phyloP scores from a whole-genome alignment of 2,329 filamentous ascomycete species.

The Neonectria faginata region DNA sequence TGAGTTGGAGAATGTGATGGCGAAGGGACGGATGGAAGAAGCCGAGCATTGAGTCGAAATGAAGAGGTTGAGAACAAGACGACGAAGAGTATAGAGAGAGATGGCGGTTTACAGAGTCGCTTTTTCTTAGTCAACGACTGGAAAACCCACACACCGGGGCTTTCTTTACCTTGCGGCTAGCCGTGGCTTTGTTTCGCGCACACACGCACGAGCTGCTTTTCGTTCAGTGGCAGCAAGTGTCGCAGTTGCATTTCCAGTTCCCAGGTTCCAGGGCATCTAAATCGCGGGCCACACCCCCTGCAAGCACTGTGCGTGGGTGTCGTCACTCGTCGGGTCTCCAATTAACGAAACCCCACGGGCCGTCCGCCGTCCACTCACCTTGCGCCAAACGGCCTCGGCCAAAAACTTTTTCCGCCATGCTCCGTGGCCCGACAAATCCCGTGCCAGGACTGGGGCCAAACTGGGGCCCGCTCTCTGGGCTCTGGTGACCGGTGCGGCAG shows the following conservation, averaged over 20 bases:
- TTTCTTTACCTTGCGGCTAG: conserved; percentile 20
- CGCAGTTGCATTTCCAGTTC: conserved; percentile 18
- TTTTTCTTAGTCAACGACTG: conserved; percentile 5
- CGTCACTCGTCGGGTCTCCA: conserved; percentile 31
- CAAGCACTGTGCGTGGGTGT: conserved; percentile 19
- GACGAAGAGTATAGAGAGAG: not conserved
- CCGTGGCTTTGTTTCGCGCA: conserved; percentile 17
- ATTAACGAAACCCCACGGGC: conserved; percentile 15
- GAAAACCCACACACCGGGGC: conserved; percentile 13
- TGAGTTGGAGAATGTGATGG: not conserved
- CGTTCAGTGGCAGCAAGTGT: not conserved
- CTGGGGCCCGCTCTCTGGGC: conserved; percentile 29
- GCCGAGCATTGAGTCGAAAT: not conserved
- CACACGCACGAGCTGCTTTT: not conserved
- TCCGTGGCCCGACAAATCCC: conserved; percentile 45
- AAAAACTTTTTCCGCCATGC: conserved; percentile 39
- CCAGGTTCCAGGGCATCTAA: conserved; percentile 1
- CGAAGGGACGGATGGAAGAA: not conserved
- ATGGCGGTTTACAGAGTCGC: not conserved
- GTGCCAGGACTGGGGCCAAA: conserved; percentile 33
- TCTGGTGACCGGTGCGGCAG: conserved; percentile 6
- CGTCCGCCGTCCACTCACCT: conserved; percentile 13
- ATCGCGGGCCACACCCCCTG: conserved; percentile 12
- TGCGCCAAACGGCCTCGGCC: conserved; percentile 31
- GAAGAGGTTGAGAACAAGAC: not conserved